phyloP scores from a whole-genome alignment of 148 eudicot species.

The Spergularia marina region DNA sequence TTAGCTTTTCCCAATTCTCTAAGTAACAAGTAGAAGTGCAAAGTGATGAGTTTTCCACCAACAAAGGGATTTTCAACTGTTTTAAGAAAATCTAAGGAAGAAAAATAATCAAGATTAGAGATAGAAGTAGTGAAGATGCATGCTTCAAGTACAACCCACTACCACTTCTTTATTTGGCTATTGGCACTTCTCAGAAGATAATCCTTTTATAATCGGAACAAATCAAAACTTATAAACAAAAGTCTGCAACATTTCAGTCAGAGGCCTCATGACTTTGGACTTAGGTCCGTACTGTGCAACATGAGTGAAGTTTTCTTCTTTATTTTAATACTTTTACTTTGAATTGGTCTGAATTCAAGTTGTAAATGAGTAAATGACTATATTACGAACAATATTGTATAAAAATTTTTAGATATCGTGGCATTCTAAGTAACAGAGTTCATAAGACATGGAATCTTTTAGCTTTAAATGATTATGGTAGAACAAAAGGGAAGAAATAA shows the following conservation, averaged over 20 bases:
- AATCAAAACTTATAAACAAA: neutral
- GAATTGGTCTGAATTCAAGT: too few relatives aligned
- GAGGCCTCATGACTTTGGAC: conserved; percentile 10
- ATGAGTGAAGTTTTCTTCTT: neutral
- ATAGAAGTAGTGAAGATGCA: conserved; percentile 23
- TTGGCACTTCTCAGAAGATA: conserved; percentile 22
- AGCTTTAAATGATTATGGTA: too few relatives aligned
- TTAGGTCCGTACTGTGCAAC: neutral
- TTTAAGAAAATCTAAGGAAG: conserved; percentile 14
- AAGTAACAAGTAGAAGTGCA: neutral
- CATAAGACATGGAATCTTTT: too few relatives aligned
- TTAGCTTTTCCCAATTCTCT: conserved; percentile 14
- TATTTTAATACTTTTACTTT: too few relatives aligned
- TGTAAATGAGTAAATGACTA: too few relatives aligned
- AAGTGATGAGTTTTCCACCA: conserved; percentile 22
- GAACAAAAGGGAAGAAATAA: too few relatives aligned
- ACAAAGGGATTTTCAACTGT: neutral
- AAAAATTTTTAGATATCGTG: too few relatives aligned
- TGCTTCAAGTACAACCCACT: conserved; percentile 33
- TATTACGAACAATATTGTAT: too few relatives aligned
- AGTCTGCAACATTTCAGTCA: conserved; percentile 23
- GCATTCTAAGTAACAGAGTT: too few relatives aligned
- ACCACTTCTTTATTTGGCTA: conserved; percentile 18
- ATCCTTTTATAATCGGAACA: conserved; percentile 16
- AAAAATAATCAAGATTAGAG: neutral